phyloP scores from a whole-genome alignment of 2,329 filamentous ascomycete species.

The Aureobasidium subglaciale region DNA sequence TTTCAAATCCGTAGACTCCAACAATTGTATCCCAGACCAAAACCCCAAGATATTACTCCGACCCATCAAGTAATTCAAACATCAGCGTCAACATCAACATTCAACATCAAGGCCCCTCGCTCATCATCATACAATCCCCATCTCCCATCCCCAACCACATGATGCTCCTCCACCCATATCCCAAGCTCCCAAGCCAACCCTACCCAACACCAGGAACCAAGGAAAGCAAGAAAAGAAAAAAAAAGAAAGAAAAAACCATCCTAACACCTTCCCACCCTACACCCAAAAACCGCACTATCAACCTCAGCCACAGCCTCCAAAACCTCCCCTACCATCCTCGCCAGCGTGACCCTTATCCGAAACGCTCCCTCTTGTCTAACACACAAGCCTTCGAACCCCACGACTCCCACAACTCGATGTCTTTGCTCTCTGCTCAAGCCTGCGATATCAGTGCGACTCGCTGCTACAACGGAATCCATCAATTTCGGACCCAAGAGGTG shows the following conservation, averaged over 20 bases:
- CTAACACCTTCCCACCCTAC: not conserved
- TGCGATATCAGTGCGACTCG: not conserved
- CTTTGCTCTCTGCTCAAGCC: not conserved
- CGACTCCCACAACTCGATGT: not conserved
- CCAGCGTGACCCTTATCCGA: not conserved
- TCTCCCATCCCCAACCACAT: not conserved
- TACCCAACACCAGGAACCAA: no score
- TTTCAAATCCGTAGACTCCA: no score
- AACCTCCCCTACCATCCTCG: not conserved
- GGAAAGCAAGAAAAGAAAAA: not conserved
- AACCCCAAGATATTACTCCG: no score
- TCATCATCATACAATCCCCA: not conserved
- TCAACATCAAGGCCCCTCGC: not conserved
- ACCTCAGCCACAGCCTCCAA: conserved; percentile 7
- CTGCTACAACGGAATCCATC: not conserved
- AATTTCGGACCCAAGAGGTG: not conserved
- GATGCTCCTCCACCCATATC: not conserved
- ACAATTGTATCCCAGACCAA: no score
- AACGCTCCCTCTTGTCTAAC: not conserved
- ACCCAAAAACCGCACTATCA: not conserved
- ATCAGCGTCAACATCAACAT: not conserved
- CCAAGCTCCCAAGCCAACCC: not conserved
- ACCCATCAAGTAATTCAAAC: no score
- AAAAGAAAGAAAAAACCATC: not conserved
- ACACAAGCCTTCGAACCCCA: not conserved